Conservation (phyloP, 2,329 filamentous ascomycete species). For the Paecilomyces sp. region DNA sequence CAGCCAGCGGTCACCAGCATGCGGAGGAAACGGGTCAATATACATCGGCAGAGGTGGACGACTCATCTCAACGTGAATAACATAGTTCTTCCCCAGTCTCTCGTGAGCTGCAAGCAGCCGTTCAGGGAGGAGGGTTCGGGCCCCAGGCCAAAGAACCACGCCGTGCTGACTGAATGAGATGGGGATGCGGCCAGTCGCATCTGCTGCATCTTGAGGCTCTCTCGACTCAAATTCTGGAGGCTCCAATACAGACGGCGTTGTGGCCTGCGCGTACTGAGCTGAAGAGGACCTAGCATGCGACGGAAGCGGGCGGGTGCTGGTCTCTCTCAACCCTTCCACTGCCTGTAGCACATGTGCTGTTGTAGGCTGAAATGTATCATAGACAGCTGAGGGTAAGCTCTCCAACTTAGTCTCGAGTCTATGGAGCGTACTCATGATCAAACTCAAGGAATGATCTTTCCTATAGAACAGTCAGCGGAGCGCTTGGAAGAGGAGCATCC, state of each 20-base stretch:
- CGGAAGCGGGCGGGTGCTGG: slow-evolving; percentile 10
- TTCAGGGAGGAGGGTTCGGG: slow-evolving; percentile 37
- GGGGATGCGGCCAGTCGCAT: slow-evolving; percentile 27
- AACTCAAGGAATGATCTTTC: slow-evolving; percentile 47
- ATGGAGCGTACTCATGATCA: slow-evolving; percentile 49
- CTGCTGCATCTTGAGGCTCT: slow-evolving; percentile 17
- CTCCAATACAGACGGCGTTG: slow-evolving; percentile 21
- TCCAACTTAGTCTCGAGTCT: slow-evolving; percentile 48
- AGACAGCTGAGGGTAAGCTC: slow-evolving; percentile 31
- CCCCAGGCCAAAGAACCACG: slow-evolving; percentile 44
- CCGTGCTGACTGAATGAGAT: slow-evolving; percentile 47
- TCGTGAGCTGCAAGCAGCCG: slow-evolving; percentile 31
- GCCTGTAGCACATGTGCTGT: slow-evolving; percentile 17
- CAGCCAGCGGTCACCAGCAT: slow-evolving; percentile 36
- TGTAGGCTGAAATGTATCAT: slow-evolving; percentile 24
- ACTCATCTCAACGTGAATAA: slow-evolving; percentile 43
- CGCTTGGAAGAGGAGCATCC: neutral
- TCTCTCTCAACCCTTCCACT: slow-evolving; percentile 8
- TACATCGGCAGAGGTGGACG: slow-evolving; percentile 38
- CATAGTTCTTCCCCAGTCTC: slow-evolving; percentile 41
- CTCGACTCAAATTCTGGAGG: slow-evolving; percentile 23
- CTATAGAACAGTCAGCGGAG: slow-evolving; percentile 16
- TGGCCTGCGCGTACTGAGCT: slow-evolving; percentile 5
- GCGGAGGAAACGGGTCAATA: slow-evolving; percentile 28
- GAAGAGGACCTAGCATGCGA: slow-evolving; percentile 5